phyloP scores from a whole-genome alignment of 2,329 filamentous ascomycete species.

The Boeremia exigua region DNA sequence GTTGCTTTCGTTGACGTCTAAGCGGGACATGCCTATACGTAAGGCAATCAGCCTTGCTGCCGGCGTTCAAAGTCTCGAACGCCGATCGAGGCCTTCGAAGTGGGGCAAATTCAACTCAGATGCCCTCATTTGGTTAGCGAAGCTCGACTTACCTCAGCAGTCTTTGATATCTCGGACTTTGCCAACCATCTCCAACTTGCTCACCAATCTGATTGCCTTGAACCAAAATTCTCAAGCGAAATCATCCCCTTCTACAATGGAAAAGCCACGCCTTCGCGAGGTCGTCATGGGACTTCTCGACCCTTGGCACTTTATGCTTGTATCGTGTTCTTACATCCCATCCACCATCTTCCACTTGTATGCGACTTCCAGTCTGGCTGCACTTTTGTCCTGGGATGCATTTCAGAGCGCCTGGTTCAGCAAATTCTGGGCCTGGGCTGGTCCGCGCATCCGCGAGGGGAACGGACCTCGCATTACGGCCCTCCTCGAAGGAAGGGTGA shows the following conservation, averaged over 20 bases:
- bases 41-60: background rate
- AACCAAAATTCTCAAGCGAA: background rate
- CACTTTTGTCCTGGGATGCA: constrained; percentile 14
- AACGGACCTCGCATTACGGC: constrained; percentile 22
- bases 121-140: background rate
- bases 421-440: constrained; percentile 21
- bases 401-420: constrained; percentile 25
- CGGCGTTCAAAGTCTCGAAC: background rate
- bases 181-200: background rate
- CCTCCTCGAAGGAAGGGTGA: constrained; percentile 24
- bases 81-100: background rate
- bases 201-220: background rate
- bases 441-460: constrained; percentile 15
- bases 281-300: constrained; percentile 4
- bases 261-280: background rate
- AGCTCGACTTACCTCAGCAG: background rate
- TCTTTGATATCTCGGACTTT: background rate
- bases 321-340: constrained; percentile 15
- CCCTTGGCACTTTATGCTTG: constrained; percentile 23
- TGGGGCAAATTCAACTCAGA: background rate
- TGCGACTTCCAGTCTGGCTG: background rate
- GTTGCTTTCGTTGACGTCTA: constrained; percentile 8
- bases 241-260: background rate
- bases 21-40: background rate
- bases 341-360: constrained; percentile 12